Conservation (phyloP, 345 rosid species). For the Capsella bursapastoris region DNA sequence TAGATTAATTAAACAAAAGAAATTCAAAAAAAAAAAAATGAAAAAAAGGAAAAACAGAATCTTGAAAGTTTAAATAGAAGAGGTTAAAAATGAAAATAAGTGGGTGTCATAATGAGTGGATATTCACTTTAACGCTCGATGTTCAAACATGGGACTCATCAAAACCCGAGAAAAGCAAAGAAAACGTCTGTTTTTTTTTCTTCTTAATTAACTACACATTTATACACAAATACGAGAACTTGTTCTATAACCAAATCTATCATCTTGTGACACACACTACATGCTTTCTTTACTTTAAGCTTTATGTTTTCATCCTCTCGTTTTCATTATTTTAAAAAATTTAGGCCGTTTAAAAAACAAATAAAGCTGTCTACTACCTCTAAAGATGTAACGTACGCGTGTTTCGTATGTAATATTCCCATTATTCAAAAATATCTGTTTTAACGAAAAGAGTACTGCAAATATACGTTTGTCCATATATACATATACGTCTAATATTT, state of each 20-base stretch:
- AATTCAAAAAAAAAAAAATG: neutral
- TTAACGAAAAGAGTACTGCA: neutral
- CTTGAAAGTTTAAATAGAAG: conserved; percentile 35
- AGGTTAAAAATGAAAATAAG: conserved; percentile 32
- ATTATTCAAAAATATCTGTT: neutral
- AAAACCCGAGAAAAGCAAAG: conserved; percentile 41
- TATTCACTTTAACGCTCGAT: conserved; percentile 51
- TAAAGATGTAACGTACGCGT: conserved; percentile 24
- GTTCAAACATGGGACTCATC: conserved; percentile 49
- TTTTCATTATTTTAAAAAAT: neutral
- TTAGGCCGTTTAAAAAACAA: conserved; percentile 7
- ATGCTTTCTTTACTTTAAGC: conserved; percentile 28
- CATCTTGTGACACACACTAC: neutral
- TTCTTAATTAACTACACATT: neutral
- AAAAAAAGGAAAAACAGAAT: conserved; percentile 32
- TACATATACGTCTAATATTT: neutral
- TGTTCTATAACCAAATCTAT: conserved; percentile 2
- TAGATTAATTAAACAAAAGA: neutral
- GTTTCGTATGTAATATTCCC: conserved; percentile 4
- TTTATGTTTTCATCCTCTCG: conserved; percentile 32
- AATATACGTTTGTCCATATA: neutral
- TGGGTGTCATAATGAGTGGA: conserved; percentile 49
- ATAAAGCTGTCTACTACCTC: conserved; percentile 8
- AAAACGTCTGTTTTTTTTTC: conserved; percentile 25
- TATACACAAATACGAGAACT: conserved; percentile 15